Base-by-base conservation (phyloP, 1,284 basidiomycete genomes). In the Irpex sp. region DNA sequence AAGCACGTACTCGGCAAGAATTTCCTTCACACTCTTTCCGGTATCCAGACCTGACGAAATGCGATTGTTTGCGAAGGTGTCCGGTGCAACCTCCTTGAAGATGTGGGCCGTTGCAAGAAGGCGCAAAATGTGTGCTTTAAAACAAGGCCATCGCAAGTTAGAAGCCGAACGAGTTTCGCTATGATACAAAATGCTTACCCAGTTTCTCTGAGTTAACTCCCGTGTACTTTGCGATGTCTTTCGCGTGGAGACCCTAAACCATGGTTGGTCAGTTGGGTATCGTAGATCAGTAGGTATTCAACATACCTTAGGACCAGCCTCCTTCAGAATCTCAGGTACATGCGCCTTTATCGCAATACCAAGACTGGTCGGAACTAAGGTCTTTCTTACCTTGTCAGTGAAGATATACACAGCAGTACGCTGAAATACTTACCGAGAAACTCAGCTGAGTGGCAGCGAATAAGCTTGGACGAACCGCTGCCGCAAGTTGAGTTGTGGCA, bases 41-140 rank as follows among this genome's bases (percentile, higher is more conserved):
- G 70, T 71, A 55, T 70, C 70, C 11, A 75, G 64, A 3, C 65
- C 58, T 5, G 69, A 65, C 3, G 73, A 70, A 11, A 68, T 55
- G 9, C 70, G 67, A 61, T 70, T 75, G 61, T 70, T 68, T 4
- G 68, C 63, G 47, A 73, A 74, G 0, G 66, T 62, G 50, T 72
- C 68, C n/a, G 69, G 69, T 1, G 58, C 53, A 17, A 69, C 62
- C 57, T 75, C 74, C 8, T 49, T 50, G 65, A 75, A 75, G 53
- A 72, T 63, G 57, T 71, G 67, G 31, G 66, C 54, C 2, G 69
- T 67, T 5, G 70, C 67, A 0, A 73, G 65, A 13, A 69, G 57
- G 2, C 72, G 67, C 17, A 74, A 61, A 19, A 65, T n/a, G n/a
- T 46, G 39, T 11, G 39, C 39, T 46, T 33, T 6, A 33, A 33